Percentiles rank a stretch among this genome's conserved stretches.
phyloP scores from a whole-genome alignment of 192 early-diverging fungal genomes.

The Rhizoclosmatium globosum region DNA sequence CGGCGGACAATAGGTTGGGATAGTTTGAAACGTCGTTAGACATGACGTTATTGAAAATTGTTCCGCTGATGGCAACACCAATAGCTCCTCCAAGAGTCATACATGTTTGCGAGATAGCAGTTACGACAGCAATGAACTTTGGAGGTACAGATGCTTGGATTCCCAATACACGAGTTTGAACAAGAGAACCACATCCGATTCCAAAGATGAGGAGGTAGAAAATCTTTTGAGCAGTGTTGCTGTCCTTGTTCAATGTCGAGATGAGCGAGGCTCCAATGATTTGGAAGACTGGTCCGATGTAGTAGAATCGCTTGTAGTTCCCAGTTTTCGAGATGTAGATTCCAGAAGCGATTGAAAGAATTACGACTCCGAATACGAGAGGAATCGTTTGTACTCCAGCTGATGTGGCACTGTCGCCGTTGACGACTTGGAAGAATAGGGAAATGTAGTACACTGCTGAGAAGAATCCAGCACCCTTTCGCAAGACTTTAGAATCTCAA shows the following conservation, averaged over 20 bases:
- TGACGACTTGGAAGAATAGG: conserved; percentile 44
- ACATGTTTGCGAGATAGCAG: conserved; percentile 41
- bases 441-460: conserved; percentile 10
- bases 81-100: conserved; percentile 61
- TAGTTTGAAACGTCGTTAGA: conserved; percentile 48
- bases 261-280: conserved; percentile 67
- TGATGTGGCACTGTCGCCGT: conserved; percentile 37
- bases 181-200: conserved; percentile 70
- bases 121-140: conserved; percentile 67
- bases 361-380: conserved; percentile 39
- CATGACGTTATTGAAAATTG: conserved; percentile 64
- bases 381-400: conserved; percentile 42
- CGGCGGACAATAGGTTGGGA: neutral
- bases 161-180: conserved; percentile 75
- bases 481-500: conserved; percentile 14
- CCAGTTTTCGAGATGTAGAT: conserved; percentile 39
- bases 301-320: conserved; percentile 63
- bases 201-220: conserved; percentile 71
- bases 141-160: conserved; percentile 70
- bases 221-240: conserved; percentile 57
- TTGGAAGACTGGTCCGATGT: conserved; percentile 64
- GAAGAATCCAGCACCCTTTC: conserved; percentile 31
- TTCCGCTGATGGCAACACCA: conserved; percentile 63
- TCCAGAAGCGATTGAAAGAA: conserved; percentile 22
- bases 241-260: conserved; percentile 57